Percentiles rank a stretch among this genome's conserved stretches.
Evolutionary conservation across 1,139 yeast species (phyloP).

Genomic region (Candida mesenterica): DNA sequence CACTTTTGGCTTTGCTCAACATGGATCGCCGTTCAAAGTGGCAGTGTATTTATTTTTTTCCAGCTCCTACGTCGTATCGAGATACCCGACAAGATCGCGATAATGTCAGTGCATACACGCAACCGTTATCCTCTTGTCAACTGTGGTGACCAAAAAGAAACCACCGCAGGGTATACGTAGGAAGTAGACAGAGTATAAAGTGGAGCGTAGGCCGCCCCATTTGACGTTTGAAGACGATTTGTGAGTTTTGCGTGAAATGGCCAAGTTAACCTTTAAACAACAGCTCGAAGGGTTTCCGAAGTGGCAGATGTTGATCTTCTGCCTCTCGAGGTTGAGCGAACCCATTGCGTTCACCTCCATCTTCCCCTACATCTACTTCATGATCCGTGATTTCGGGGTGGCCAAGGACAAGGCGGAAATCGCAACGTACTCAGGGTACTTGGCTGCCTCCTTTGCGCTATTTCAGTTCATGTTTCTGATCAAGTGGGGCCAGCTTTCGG

Average conservation of each 20-base stretch:
- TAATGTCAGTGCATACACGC: background rate
- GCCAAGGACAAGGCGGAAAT: conserved; percentile 52
- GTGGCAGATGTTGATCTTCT: conserved; percentile 47
- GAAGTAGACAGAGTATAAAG: background rate
- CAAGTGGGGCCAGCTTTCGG: conserved; percentile 59
- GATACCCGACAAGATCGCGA: background rate
- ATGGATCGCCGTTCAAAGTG: no score
- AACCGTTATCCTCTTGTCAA: background rate
- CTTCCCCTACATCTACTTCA: conserved; percentile 63
- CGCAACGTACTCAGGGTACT: conserved; percentile 57
- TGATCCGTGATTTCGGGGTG: conserved; percentile 57
- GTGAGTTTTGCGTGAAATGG: conserved; percentile 1
- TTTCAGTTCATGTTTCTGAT: conserved; percentile 55
- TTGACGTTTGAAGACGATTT: background rate
- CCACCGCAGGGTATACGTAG: background rate
- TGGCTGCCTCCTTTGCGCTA: conserved; percentile 55
- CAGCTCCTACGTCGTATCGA: conserved; percentile 3
- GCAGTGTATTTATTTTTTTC: no score
- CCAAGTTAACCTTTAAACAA: conserved; percentile 6
- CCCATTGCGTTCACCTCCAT: conserved; percentile 64
- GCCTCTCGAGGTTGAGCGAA: conserved; percentile 53
- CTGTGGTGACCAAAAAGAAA: background rate
- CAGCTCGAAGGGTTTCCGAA: conserved; percentile 43
- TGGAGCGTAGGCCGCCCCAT: no score
- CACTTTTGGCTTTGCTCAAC: no score